Evolutionary conservation across 2,329 filamentous ascomycete species (phyloP), one percentile per base, ranked within the genome.

Genomic region (Microsporum ferrugineum): DNA sequence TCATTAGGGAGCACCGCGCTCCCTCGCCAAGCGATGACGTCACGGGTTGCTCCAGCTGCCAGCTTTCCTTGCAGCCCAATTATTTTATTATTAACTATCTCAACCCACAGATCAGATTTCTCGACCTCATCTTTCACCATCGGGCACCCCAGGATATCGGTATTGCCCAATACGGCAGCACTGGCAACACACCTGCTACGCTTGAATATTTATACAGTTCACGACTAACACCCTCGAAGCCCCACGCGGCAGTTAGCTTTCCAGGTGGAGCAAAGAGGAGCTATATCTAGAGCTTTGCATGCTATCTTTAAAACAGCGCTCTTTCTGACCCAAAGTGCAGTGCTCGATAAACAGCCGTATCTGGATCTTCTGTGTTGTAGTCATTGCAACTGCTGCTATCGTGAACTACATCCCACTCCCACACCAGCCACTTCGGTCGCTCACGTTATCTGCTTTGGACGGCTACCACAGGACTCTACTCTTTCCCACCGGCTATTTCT

Each of bases 401-500:
- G 14, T 27, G 10, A 4, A 27, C 31, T 53, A 33, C 29, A 36
- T 53, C 60, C 51, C 5, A 47, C 27, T 31, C 45, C 27, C 33
- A 45, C 17, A 53, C 27, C n/a, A 23, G 34, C 58, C 27, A 6
- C 31, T 38, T 38, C 43, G 17, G 6, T 45, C n/a, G 29, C 49
- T 17, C 0, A 7, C 49, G 3, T 27, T 14, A 53, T 27, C 31
- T n/a, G 2, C 14, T 34, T 53, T 5, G 2, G 31, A 17, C n/a
- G 14, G 43, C 53, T 31, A 29, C 45, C 41, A 45, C 41, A 17
- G 56, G 55, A 45, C 39, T 34, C 41, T 47, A 14, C 29, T 23
- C 56, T 23, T 10, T 51, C 5, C 31, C 34, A 61, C 68, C 57
- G 57, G 43, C 58, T 33, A 57, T 65, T 29, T 67, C 27, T n/a